These are phyloP conservation scores for Rhizoclosmatium globosum DNA, from an alignment of 192 early-diverging fungal species.

Conservation along the genomic window DNA sequence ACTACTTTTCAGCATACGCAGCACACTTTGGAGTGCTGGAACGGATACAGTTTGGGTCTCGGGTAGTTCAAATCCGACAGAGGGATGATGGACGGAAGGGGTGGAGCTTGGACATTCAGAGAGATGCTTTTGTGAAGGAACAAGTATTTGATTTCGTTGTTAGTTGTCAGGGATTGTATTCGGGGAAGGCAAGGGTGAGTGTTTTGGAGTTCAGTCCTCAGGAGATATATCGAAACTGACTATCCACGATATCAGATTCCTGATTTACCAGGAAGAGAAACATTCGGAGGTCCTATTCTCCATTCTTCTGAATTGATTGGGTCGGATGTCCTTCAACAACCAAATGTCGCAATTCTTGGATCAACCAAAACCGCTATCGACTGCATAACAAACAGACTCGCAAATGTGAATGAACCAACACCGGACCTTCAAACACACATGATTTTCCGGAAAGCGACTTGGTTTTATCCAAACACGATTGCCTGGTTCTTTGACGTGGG, in stretches of 20 bases:
- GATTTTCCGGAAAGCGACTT: neutral
- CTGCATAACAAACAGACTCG: neutral
- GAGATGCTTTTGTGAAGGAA: neutral
- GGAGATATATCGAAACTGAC: neutral
- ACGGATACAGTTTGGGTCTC: neutral
- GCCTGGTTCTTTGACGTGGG: neutral
- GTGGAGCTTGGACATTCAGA: neutral
- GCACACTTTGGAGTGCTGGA: neutral
- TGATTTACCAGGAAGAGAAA: neutral
- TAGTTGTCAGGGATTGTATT: slow-evolving; percentile 22
- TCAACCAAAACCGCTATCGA: slow-evolving; percentile 3
- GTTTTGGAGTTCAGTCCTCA: neutral
- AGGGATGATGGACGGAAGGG: neutral
- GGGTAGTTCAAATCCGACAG: neutral
- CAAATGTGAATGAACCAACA: neutral
- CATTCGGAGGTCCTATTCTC: slow-evolving; percentile 2
- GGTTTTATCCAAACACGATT: neutral
- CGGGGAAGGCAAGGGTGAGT: neutral
- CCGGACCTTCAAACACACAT: slow-evolving; percentile 2
- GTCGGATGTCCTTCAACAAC: neutral
- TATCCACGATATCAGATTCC: slow-evolving; percentile 3
- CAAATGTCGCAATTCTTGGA: slow-evolving; percentile 10
- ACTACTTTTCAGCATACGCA: slow-evolving; percentile 18
- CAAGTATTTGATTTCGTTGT: slow-evolving; percentile 23
- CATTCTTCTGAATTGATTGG: slow-evolving; percentile 4